Conservation (phyloP, 768 basidiomycete genomes). For the Mycena indigotica region DNA sequence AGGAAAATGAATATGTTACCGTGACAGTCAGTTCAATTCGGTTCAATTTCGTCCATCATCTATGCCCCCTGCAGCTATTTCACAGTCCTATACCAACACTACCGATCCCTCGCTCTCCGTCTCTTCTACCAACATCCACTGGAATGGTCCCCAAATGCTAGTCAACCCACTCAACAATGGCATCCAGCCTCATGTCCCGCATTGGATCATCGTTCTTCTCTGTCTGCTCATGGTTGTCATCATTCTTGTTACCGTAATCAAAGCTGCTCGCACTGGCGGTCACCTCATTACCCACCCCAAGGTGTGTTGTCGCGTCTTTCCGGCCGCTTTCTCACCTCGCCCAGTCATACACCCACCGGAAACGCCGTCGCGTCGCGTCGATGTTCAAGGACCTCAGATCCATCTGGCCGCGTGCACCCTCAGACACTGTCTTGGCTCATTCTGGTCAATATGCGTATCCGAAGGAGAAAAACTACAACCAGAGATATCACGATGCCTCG, state of each 20-base stretch:
- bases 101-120: not conserved
- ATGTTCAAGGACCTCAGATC: not conserved
- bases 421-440: not conserved
- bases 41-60: too few species aligned
- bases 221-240: not conserved
- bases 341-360: not conserved
- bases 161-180: conserved; percentile 1
- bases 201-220: conserved; percentile 1
- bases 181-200: conserved; percentile 3
- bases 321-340: not conserved
- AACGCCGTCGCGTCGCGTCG: not conserved
- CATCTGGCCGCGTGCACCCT: not conserved
- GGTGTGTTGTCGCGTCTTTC: not conserved
- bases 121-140: not conserved
- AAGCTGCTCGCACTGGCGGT: not conserved
- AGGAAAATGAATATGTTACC: too few species aligned
- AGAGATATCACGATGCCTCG: not conserved
- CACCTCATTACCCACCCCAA: not conserved
- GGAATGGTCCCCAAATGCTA: not conserved
- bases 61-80: not conserved
- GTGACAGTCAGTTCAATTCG: too few species aligned
- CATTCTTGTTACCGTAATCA: not conserved
- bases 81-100: not conserved
- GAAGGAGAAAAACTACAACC: not conserved
- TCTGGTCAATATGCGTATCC: not conserved